Conservation (phyloP, 129 eudicot genomes). For the Centella asiatica region DNA sequence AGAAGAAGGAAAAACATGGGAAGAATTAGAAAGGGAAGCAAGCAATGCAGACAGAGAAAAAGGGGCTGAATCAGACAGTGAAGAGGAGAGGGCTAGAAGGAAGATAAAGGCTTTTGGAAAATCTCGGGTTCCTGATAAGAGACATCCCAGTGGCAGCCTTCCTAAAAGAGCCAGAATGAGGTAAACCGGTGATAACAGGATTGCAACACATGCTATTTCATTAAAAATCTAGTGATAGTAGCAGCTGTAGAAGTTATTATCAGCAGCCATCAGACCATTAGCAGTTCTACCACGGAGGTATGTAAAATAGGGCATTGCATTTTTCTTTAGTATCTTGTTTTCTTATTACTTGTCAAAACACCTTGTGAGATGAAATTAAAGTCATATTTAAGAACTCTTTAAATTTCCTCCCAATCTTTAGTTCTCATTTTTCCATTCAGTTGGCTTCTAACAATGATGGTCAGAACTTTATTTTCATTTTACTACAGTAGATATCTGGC, state of each 20-base stretch:
- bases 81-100: constrained; percentile 44
- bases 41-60: constrained; percentile 46
- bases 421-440: not conserved
- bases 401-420: not conserved
- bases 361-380: constrained; percentile 3
- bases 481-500: too few species aligned
- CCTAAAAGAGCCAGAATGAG: constrained; percentile 41
- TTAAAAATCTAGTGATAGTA: not conserved
- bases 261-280: not conserved
- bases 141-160: constrained; percentile 29
- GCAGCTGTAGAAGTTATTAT: constrained; percentile 1
- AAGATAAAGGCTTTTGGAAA: constrained; percentile 40
- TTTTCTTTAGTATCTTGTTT: not conserved
- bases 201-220: not conserved
- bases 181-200: constrained; percentile 1
- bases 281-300: not conserved
- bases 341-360: not conserved
- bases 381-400: not conserved
- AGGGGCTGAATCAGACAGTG: constrained; percentile 51
- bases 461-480: not conserved
- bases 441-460: not conserved
- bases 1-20: constrained; percentile 57
- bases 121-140: constrained; percentile 37
- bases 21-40: constrained; percentile 52
- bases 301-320: constrained; percentile 8